Percentiles rank a stretch among this genome's conserved stretches.
phyloP scores from a whole-genome alignment of 257 asterid genomes.

The Capsicum chinense region DNA sequence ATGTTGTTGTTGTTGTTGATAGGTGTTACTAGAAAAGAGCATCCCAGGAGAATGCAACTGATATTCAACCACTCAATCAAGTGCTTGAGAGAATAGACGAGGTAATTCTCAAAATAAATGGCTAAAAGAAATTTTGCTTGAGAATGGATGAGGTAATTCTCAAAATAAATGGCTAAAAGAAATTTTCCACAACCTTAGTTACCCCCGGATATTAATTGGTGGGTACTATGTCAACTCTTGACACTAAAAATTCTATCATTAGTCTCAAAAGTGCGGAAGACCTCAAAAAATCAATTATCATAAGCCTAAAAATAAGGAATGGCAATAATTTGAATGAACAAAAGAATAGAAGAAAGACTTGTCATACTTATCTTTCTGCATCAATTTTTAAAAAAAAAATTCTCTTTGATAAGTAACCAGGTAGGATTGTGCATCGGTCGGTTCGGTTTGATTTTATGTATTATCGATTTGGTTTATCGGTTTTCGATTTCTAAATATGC shows the following conservation, averaged over 20 bases:
- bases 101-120: no score
- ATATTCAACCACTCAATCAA: neutral
- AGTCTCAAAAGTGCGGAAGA: neutral
- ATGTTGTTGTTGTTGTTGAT: no score
- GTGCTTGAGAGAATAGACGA: neutral
- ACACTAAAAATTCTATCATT: neutral
- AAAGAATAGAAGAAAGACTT: neutral
- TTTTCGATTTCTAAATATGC: no score
- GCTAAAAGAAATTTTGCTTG: no score
- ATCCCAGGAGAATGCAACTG: conserved; percentile 17
- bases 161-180: neutral
- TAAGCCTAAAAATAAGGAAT: neutral
- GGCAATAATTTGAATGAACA: conserved; percentile 12
- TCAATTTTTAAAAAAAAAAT: neutral
- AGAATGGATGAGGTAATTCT: conserved; percentile 16
- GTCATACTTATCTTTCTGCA: neutral
- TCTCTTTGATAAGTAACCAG: neutral
- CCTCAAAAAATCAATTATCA: neutral
- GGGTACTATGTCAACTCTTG: neutral
- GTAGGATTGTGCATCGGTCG: no score
- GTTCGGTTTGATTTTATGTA: no score
- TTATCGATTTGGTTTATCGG: no score
- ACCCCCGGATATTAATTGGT: neutral
- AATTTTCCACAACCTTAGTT: neutral
- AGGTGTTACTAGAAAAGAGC: neutral